These are phyloP conservation scores for Immersiporthe knoxdaviesiana DNA, from an alignment of 2,329 filamentous ascomycete genomes.

Conservation along the genomic window DNA sequence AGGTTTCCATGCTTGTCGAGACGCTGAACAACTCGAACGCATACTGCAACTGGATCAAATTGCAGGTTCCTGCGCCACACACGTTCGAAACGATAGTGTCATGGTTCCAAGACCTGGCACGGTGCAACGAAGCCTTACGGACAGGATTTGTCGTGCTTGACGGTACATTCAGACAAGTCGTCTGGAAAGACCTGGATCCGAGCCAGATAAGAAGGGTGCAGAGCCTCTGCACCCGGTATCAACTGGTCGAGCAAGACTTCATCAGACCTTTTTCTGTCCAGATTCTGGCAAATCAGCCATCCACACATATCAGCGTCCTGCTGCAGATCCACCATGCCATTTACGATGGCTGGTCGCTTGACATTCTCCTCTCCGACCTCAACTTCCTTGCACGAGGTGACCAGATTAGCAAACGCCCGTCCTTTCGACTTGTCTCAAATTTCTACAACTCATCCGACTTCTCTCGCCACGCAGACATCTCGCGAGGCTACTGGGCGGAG, in stretches of 20 bases:
- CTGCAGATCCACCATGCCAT: slow-evolving; percentile 78
- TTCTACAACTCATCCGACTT: slow-evolving; percentile 46
- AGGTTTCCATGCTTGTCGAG: slow-evolving; percentile 80
- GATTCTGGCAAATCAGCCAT: slow-evolving; percentile 39
- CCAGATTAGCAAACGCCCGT: slow-evolving; percentile 47
- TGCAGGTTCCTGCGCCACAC: slow-evolving; percentile 47
- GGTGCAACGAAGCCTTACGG: slow-evolving; percentile 68
- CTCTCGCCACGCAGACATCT: slow-evolving; percentile 41
- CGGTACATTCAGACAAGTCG: slow-evolving; percentile 61
- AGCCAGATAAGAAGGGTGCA: slow-evolving; percentile 48
- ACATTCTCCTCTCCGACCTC: slow-evolving; percentile 73
- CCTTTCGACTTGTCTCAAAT: slow-evolving; percentile 63
- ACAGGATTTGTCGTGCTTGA: slow-evolving; percentile 69
- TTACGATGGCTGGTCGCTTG: slow-evolving; percentile 93
- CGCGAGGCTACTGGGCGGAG: slow-evolving; percentile 70
- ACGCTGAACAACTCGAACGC: slow-evolving; percentile 60
- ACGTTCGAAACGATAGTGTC: slow-evolving; percentile 45
- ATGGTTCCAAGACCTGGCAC: slow-evolving; percentile 54
- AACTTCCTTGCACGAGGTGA: slow-evolving; percentile 48
- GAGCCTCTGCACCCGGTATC: slow-evolving; percentile 43
- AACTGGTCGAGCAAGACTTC: slow-evolving; percentile 44
- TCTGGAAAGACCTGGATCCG: slow-evolving; percentile 59
- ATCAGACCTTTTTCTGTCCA: slow-evolving; percentile 67
- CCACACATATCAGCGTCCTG: slow-evolving; percentile 34
- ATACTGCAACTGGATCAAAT: slow-evolving; percentile 79